Evolutionary conservation across 306 rosid species (phyloP), one percentile per base, ranked within the genome.

Genomic region (Sicyos edulis): DNA sequence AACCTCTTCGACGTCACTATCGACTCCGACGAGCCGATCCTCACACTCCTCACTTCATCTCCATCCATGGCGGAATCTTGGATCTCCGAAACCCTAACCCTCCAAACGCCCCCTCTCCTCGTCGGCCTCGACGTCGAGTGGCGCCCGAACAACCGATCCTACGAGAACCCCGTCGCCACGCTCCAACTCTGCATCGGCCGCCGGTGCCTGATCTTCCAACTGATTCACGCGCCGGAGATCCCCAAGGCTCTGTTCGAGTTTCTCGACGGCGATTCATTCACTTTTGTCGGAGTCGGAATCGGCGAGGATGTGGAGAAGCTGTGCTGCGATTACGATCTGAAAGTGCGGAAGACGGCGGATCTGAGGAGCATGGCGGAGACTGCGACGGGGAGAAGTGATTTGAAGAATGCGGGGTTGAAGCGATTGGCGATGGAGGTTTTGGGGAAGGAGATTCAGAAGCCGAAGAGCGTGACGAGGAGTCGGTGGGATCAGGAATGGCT

Each of bases 401-500:
- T 83, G 70, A 73, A 61, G 71, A 74, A 68, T 8, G 78, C 80
- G 15, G 89, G 87, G 71, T 72, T 86, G 73, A 83, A 74, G 79
- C 24, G 51, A 7, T 67, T 86, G 84, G 85, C 81, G 0, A 21
- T 22, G 10, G 73, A 19, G 51, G 70, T 83, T 2, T 79, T 74
- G 8, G 81, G 84, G 34, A 74, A 55, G 71, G 84, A 81, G 74
- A 10, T 86, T 12, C 11, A 63, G 14, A 86, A 86, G 81, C 84
- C 89, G 19, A 79, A 21, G 60, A 56, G 63, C 1, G 78, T 85
- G 15, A 83, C 87, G 24, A 4, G 81, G 87, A 79, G 89, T 62
- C 26, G 85, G 57, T 85, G 89, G 87, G 87, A 85, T 62, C 68
- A n/a, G 59, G 68, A 58, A n/a, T 81, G 82, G 83, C 89, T 83